Evolutionary conservation across 176 grass and related monocot species (phyloP), one percentile per base, ranked within the genome.

Genomic region (Olyra latifolia): DNA sequence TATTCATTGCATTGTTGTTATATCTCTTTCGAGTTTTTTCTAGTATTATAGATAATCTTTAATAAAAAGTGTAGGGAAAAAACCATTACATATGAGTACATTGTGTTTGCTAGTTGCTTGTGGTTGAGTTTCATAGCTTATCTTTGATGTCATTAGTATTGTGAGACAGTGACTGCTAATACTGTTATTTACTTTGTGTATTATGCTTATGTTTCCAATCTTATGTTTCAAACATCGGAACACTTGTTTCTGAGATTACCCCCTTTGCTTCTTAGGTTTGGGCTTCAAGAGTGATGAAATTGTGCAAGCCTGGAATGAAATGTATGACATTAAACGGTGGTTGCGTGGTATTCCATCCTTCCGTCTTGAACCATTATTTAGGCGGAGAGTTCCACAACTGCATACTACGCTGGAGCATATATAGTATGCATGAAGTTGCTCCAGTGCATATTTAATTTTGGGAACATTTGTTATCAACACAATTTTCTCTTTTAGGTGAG

Each of bases 261-360:
- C 3, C 13, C 62, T 80, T 73, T 78, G 49, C 69, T 65, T 83
- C 50, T 9, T 82, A 98, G 95, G 90, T 82, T 81, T 88, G 83
- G 89, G 76, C 75, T 98, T 94, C 85, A 92, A 85, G 47, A 86
- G 93, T 62, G 95, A 95, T 79, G 90, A 95, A 83, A 98, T 95
- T 76, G 89, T 95, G 40, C 85, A 98, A 81, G 87, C 92, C 72
- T 98, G 90, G 90, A 95, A 91, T 81, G 90, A 95, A 73, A 93
- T 91, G 88, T 95, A 98, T 76, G 95, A 98, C 83, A 84, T 85
- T 68, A 90, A 98, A 76, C 81, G 77, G 47, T 98, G 95, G 95
- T 66, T 95, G 46, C 77, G 53, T 55, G 84, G 92, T 67, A 60
- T 86, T 76, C 77, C 95, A 83, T 93, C 92, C 40, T 91, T 98